These are phyloP conservation scores for Ascochyta rabiei DNA, from an alignment of 2,329 filamentous ascomycete genomes.

Conservation along the genomic window DNA sequence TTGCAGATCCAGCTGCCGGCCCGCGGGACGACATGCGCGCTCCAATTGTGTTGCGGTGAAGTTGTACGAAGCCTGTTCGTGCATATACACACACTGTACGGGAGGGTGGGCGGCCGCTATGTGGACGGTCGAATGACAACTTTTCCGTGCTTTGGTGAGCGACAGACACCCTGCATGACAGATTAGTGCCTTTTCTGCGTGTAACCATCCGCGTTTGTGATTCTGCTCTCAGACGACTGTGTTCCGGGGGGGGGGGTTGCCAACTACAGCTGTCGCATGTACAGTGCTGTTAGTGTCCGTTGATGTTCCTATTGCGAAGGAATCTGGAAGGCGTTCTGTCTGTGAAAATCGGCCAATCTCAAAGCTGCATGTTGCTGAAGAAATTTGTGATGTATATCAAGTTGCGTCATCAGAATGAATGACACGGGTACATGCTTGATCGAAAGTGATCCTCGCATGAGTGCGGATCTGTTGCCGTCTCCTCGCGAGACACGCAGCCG, in stretches of 20 bases:
- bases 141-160: slow-evolving; percentile 18
- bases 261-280: neutral
- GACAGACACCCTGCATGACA: slow-evolving; percentile 32
- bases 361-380: slow-evolving; percentile 15
- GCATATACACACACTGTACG: slow-evolving; percentile 32
- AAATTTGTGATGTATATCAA: slow-evolving; percentile 19
- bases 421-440: slow-evolving; percentile 29
- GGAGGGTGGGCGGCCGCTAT: slow-evolving; percentile 33
- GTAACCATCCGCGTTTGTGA: slow-evolving; percentile 11
- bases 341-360: slow-evolving; percentile 1
- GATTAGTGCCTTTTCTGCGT: slow-evolving; percentile 7
- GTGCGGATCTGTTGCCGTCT: slow-evolving; percentile 41
- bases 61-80: slow-evolving; percentile 34
- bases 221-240: slow-evolving; percentile 1
- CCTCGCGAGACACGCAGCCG: slow-evolving; percentile 39
- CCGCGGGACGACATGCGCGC: slow-evolving; percentile 43
- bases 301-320: neutral
- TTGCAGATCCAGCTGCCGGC: slow-evolving; percentile 47
- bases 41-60: slow-evolving; percentile 26
- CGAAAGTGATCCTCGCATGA: slow-evolving; percentile 30
- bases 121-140: slow-evolving; percentile 36
- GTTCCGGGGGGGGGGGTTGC: no score
- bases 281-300: neutral
- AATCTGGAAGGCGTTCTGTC: neutral
- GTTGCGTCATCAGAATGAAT: slow-evolving; percentile 38